Conservation (phyloP, 805 yeast genomes). For the Naumovozyma castellii region DNA sequence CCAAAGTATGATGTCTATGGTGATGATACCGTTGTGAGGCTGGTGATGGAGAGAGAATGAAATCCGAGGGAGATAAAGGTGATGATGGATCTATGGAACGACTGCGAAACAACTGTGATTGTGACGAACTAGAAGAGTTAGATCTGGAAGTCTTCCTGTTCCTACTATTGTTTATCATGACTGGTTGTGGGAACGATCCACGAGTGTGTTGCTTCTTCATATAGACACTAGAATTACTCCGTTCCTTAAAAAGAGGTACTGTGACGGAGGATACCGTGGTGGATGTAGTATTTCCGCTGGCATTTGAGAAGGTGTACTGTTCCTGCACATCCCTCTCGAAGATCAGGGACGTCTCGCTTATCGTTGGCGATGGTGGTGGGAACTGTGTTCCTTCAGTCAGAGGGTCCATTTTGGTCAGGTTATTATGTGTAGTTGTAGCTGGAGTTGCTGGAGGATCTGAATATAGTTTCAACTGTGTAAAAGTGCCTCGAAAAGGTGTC, state of each 20-base stretch:
- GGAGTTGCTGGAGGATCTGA: too few relatives aligned
- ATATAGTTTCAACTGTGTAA: too few relatives aligned
- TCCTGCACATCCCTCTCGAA: constrained; percentile 64
- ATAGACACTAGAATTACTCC: constrained; percentile 5
- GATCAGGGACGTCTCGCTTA: constrained; percentile 38
- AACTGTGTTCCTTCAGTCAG: not conserved
- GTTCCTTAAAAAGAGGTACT: not conserved
- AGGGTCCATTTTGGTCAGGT: too few relatives aligned
- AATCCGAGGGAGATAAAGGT: not conserved
- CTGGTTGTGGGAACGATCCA: constrained; percentile 3
- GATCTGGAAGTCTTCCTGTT: not conserved
- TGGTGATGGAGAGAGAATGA: not conserved
- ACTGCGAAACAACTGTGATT: not conserved
- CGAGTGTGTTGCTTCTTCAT: constrained; percentile 5
- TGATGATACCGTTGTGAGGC: not conserved
- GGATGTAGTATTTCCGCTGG: constrained; percentile 4
- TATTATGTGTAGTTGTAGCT: too few relatives aligned
- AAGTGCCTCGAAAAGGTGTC: too few relatives aligned
- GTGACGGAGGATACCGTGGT: not conserved
- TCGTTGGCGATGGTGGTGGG: constrained; percentile 10
- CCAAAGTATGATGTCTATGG: constrained; percentile 35
- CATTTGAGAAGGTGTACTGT: constrained; percentile 25
- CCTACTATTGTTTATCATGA: not conserved
- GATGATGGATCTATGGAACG: not conserved
- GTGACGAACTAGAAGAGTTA: not conserved